Base-by-base conservation (phyloP, 768 basidiomycete genomes). In the Leccinum boreale region DNA sequence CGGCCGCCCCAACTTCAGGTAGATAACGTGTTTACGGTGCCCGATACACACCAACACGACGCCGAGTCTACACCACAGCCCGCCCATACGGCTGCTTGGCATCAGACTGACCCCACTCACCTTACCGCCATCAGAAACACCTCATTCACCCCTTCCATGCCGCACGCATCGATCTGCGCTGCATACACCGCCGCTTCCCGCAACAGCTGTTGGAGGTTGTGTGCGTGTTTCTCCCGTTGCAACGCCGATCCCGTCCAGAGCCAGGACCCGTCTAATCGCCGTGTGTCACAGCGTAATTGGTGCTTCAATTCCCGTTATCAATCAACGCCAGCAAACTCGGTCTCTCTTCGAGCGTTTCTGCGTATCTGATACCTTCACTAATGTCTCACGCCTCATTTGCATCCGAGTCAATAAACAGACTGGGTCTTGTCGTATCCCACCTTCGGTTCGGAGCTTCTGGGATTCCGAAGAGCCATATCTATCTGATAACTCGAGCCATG, bases 341-440 rank as follows among this genome's bases (percentile, higher is more conserved):
- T 21, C 86, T 84, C 52, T 84, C 85, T 62, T 82, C 78, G 35
- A 97, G 78, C 31, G 83, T 80, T 59, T 82, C 84, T 57, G 94
- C 91, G 71, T 94, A 94, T 48, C 92, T 87, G 62, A 96, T 88
- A 9, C 94, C 93, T 71, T 92, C 82, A 23, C 85, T 78, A 7
- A 97, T 94, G 63, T 95, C 94, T 90, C 90, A 93, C 11, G 94
- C 90, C 74, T 95, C 93, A 75, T 97, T 96, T 29, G 92, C 90
- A 70, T 98, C 42, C n/a, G 10, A 10, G 11, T n/a, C 94, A 61
- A 96, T 90, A 94, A 97, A 96, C 53, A 96, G 77, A 29, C 96
- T 92, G 36, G 88, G 83, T 4, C 94, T 94, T 0, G 92, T 95
- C 14, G 92, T 92, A 5, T 94, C 80, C 94, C 94, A 8, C 86